Evolutionary conservation across 192 early-diverging fungal genomes (phyloP).

Genomic region (Ambispora gerdemannii): DNA sequence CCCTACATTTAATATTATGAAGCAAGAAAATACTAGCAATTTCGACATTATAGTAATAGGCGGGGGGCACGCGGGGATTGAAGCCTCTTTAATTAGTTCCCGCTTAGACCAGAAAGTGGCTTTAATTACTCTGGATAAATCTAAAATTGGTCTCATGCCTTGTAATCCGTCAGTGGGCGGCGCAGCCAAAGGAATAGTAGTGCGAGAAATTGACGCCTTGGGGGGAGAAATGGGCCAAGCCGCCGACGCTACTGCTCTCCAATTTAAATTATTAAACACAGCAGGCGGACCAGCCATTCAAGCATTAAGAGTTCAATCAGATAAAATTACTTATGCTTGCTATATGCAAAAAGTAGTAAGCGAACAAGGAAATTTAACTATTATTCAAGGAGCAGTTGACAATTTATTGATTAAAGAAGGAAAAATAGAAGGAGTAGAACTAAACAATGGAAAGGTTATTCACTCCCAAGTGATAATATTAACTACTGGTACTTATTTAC

Average conservation of each 20-base stretch:
- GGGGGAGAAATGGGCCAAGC: constrained; percentile 11
- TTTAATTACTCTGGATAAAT: constrained; percentile 19
- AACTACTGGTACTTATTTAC: constrained; percentile 15
- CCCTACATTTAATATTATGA: no score
- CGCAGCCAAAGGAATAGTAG: constrained; percentile 14
- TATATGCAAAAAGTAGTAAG: constrained; percentile 14
- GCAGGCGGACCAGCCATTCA: not conserved
- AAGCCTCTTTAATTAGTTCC: constrained; percentile 7
- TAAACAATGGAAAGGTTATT: constrained; percentile 2
- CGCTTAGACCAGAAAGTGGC: constrained; percentile 1
- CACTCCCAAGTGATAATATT: not conserved
- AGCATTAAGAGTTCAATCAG: not conserved
- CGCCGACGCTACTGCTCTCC: constrained; percentile 2
- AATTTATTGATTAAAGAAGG: constrained; percentile 2
- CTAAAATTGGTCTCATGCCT: constrained; percentile 13
- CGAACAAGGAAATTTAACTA: constrained; percentile 5
- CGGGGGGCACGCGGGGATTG: not conserved
- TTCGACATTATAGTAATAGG: constrained; percentile 20
- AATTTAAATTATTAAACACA: constrained; percentile 16
- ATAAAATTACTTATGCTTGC: constrained; percentile 10
- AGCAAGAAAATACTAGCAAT: not conserved
- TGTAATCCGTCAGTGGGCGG: constrained; percentile 8
- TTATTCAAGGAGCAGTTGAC: constrained; percentile 1
- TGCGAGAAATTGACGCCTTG: constrained; percentile 5
- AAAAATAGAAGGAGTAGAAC: constrained; percentile 3